phyloP scores from a whole-genome alignment of 768 basidiomycete genomes.

The Phylloporus sp. region DNA sequence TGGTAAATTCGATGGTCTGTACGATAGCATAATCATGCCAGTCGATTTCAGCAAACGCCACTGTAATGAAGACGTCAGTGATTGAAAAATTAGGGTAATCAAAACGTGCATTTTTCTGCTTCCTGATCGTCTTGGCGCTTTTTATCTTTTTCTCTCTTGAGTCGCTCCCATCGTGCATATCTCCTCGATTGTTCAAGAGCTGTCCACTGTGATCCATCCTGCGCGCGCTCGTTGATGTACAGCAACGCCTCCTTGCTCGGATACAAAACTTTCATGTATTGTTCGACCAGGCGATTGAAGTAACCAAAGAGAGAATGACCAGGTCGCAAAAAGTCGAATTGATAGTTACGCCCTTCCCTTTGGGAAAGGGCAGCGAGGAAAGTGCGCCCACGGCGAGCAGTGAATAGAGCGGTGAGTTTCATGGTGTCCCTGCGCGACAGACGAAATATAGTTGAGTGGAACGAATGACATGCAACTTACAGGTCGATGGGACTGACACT shows the following conservation, averaged over 20 bases:
- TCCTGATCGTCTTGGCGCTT: constrained; percentile 87
- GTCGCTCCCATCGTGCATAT: constrained; percentile 85
- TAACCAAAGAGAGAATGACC: constrained; percentile 94
- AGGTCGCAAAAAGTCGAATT: constrained; percentile 96
- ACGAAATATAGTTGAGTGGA: neutral
- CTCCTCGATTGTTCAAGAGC: constrained; percentile 69
- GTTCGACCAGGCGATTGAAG: constrained; percentile 96
- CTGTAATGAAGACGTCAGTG: constrained; percentile 33
- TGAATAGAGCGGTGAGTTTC: constrained; percentile 93
- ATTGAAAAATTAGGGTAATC: neutral
- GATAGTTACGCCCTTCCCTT: constrained; percentile 91
- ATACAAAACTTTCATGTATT: constrained; percentile 86
- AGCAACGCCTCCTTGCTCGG: constrained; percentile 74
- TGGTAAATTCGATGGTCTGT: constrained; percentile 96
- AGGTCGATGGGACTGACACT: constrained; percentile 85
- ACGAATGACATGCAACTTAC: constrained; percentile 47
- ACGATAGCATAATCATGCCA: constrained; percentile 99
- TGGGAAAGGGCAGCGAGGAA: constrained; percentile 84
- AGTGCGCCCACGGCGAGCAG: constrained; percentile 81
- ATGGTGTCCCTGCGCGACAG: constrained; percentile 71
- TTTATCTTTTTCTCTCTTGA: constrained; percentile 79
- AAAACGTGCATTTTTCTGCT: constrained; percentile 75
- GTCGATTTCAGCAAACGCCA: constrained; percentile 95
- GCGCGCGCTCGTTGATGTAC: constrained; percentile 62
- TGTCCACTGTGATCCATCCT: constrained; percentile 68